Conservation (phyloP, 2,329 filamentous ascomycete genomes). For the Nemania sp. region DNA sequence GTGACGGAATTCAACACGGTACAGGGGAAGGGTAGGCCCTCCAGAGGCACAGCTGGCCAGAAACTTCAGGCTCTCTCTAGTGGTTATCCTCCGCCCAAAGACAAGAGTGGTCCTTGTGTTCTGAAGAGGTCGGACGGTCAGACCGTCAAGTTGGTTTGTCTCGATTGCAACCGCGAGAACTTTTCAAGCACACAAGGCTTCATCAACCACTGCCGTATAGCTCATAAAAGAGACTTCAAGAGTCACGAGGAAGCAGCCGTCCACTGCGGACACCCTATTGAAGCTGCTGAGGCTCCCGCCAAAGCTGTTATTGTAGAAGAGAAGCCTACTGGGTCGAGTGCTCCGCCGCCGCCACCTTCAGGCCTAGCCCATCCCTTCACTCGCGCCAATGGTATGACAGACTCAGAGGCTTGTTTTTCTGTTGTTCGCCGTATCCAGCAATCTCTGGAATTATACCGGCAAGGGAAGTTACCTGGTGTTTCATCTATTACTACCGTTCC, state of each 20-base stretch:
- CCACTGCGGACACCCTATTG: slow-evolving; percentile 81
- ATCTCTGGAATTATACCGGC: slow-evolving; percentile 56
- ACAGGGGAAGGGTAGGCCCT: slow-evolving; percentile 56
- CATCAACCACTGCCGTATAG: slow-evolving; percentile 97
- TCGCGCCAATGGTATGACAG: slow-evolving; percentile 57
- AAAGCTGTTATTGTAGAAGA: slow-evolving; percentile 52
- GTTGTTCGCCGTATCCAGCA: slow-evolving; percentile 55
- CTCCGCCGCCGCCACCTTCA: slow-evolving; percentile 43
- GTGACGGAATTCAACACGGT: slow-evolving; percentile 57
- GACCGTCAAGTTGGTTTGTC: slow-evolving; percentile 87
- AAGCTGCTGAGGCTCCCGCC: slow-evolving; percentile 56
- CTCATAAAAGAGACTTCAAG: slow-evolving; percentile 90
- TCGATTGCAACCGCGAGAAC: slow-evolving; percentile 85
- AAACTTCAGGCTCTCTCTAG: slow-evolving; percentile 71
- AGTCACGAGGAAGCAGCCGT: slow-evolving; percentile 94
- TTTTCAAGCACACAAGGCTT: slow-evolving; percentile 98
- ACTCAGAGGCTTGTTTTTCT: slow-evolving; percentile 59
- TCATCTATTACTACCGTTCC: slow-evolving; percentile 48
- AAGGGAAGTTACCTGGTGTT: slow-evolving; percentile 57
- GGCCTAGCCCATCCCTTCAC: slow-evolving; percentile 68
- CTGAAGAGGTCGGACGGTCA: slow-evolving; percentile 85
- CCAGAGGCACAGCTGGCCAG: slow-evolving; percentile 57
- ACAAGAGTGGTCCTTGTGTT: slow-evolving; percentile 80
- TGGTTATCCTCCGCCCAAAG: slow-evolving; percentile 74
- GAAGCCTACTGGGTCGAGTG: slow-evolving; percentile 37